Evolutionary conservation across 345 rosid genomes (phyloP).

Genomic region (Odontarrhena argentea): DNA sequence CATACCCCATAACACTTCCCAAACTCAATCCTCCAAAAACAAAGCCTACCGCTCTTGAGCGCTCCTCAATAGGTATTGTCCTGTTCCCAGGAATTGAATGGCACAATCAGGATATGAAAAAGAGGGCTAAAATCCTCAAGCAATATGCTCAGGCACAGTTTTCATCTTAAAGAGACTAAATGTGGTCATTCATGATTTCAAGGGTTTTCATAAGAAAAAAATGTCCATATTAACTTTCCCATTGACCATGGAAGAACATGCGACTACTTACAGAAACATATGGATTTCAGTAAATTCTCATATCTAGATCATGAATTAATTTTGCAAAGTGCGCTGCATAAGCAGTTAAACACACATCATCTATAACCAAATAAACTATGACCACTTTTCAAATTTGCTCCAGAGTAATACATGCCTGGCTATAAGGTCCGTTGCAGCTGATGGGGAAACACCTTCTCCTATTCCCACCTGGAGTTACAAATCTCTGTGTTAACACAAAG

Average conservation of each 20-base stretch:
- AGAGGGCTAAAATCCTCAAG: conserved; percentile 3
- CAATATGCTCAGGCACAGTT: conserved; percentile 8
- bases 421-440: conserved; percentile 96
- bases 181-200: background rate
- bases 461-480: conserved; percentile 80
- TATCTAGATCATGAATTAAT: conserved; percentile 10
- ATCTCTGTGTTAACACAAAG: conserved; percentile 42
- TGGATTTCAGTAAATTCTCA: background rate
- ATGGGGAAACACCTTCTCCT: conserved; percentile 98
- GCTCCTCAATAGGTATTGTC: conserved; percentile 82
- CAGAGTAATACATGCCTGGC: conserved; percentile 75
- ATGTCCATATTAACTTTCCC: background rate
- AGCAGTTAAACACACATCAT: conserved; percentile 18
- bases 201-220: background rate
- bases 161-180: conserved; percentile 10
- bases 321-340: conserved; percentile 8
- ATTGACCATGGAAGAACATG: conserved; percentile 22
- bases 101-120: conserved; percentile 29
- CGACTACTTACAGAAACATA: conserved; percentile 10
- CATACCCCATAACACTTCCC: conserved; percentile 93
- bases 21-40: conserved; percentile 92
- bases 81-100: conserved; percentile 48
- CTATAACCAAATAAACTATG: conserved; percentile 26
- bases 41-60: conserved; percentile 90
- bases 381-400: conserved; percentile 32